Percentiles rank a stretch among this genome's conserved stretches.
Conservation (phyloP, 2,329 filamentous ascomycete genomes). For the Pseudogymnoascus sp. region DNA sequence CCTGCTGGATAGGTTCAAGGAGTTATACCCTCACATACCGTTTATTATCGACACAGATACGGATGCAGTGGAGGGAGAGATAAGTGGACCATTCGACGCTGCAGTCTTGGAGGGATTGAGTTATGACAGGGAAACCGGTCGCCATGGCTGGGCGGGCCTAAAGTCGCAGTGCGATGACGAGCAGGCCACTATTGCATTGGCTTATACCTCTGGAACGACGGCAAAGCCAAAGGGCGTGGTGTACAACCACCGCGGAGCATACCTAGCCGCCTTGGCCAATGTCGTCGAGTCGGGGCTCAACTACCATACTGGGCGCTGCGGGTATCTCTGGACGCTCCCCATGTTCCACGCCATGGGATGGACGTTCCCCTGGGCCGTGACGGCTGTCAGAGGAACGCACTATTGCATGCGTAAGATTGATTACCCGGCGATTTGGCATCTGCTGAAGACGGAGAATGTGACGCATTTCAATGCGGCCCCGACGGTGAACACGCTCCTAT, state of each 20-base stretch:
- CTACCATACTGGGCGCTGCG: slow-evolving; percentile 57
- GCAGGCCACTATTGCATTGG: slow-evolving; percentile 74
- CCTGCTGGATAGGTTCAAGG: slow-evolving; percentile 60
- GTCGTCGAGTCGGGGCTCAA: slow-evolving; percentile 85
- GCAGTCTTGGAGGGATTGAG: slow-evolving; percentile 73
- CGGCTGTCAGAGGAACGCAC: slow-evolving; percentile 86
- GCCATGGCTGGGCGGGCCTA: slow-evolving; percentile 69
- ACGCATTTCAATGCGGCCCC: slow-evolving; percentile 96
- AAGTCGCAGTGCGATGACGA: slow-evolving; percentile 62
- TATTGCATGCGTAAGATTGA: slow-evolving; percentile 93
- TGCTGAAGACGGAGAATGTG: slow-evolving; percentile 78
- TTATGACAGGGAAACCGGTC: slow-evolving; percentile 59
- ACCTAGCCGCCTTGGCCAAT: slow-evolving; percentile 77
- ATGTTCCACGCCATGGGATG: slow-evolving; percentile 74
- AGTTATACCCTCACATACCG: slow-evolving; percentile 53
- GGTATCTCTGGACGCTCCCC: slow-evolving; percentile 85
- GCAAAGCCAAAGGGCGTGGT: slow-evolving; percentile 87
- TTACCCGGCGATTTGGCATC: slow-evolving; percentile 83
- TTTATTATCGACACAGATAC: slow-evolving; percentile 77
- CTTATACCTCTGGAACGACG: slow-evolving; percentile 92
- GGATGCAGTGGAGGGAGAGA: slow-evolving; percentile 64
- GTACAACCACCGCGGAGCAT: slow-evolving; percentile 81
- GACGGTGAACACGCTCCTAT: slow-evolving; percentile 91
- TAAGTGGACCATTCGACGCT: slow-evolving; percentile 73
- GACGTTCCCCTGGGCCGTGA: slow-evolving; percentile 92